A percentile compares a stretch with the other conserved stretches of the same genome.
phyloP scores from a whole-genome alignment of 768 basidiomycete genomes.

The Rhodosporidiobolus odoratus region DNA sequence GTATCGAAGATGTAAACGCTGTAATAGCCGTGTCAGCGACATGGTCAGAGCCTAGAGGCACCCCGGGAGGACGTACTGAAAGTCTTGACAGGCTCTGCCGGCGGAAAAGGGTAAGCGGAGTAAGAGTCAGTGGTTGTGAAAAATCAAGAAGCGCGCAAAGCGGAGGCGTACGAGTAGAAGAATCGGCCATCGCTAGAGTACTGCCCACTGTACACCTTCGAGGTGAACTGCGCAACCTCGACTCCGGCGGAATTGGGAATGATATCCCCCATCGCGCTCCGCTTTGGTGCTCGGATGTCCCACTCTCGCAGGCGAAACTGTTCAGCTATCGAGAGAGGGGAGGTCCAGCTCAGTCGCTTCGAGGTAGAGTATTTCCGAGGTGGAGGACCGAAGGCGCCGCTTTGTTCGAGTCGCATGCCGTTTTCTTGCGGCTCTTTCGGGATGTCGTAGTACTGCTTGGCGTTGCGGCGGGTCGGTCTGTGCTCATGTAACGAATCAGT shows the following conservation, averaged over 20 bases:
- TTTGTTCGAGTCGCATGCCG: conserved; percentile 62
- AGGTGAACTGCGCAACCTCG: conserved; percentile 62
- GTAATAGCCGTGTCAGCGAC: not conserved
- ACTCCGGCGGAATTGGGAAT: conserved; percentile 76
- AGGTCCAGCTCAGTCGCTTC: not conserved
- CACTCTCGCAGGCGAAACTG: conserved; percentile 25
- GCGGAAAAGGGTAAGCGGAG: not conserved
- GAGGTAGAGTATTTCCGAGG: conserved; percentile 6
- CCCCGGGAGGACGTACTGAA: conserved; percentile 48
- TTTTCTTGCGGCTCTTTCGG: conserved; percentile 39
- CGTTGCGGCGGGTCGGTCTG: not conserved
- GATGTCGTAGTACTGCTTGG: conserved; percentile 30
- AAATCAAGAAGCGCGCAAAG: conserved; percentile 55
- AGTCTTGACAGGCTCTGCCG: conserved; percentile 55
- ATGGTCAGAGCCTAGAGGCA: not conserved
- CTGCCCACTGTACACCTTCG: conserved; percentile 68
- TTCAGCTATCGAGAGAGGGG: not conserved
- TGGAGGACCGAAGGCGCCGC: conserved; percentile 62
- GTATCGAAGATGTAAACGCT: conserved; percentile 77
- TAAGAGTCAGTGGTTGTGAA: conserved; percentile 4
- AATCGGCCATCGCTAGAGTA: conserved; percentile 68
- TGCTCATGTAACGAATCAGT: not conserved
- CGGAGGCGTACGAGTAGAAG: conserved; percentile 62
- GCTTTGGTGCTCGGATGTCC: not conserved
- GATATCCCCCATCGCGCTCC: conserved; percentile 45